A percentile compares a stretch with the other conserved stretches of the same genome.
Conservation (phyloP, 352 stramenopile genomes). For the Pythium grandisporangium region DNA sequence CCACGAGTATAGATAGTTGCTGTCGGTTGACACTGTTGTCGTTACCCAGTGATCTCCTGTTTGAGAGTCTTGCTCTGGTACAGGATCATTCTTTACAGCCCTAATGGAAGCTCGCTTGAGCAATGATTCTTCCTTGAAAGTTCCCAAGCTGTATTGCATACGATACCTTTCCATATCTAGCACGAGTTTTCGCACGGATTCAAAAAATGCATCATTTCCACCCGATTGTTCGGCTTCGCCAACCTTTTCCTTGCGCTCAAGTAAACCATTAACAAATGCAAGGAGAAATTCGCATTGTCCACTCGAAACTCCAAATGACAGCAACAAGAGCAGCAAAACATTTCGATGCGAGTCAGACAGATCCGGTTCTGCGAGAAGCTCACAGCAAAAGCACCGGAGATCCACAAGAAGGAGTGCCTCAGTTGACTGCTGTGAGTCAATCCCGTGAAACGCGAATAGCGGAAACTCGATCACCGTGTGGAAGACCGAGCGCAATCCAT, state of each 20-base stretch:
- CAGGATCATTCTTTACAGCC: slow-evolving; percentile 13
- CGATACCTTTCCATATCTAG: slow-evolving; percentile 47
- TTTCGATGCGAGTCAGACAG: slow-evolving; percentile 15
- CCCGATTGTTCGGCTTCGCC: no score
- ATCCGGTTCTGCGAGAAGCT: slow-evolving; percentile 16
- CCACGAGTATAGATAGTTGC: slow-evolving; percentile 64
- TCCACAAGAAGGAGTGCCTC: slow-evolving; percentile 36
- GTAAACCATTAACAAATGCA: slow-evolving; percentile 40
- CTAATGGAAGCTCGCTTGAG: slow-evolving; percentile 44
- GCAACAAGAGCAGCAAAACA: slow-evolving; percentile 30
- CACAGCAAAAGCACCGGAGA: slow-evolving; percentile 33
- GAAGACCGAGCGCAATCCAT: slow-evolving; percentile 32
- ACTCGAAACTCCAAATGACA: slow-evolving; percentile 48
- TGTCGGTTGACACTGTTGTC: slow-evolving; percentile 40
- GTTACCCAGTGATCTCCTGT: no score
- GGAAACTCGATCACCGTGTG: slow-evolving; percentile 49
- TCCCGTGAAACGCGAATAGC: slow-evolving; percentile 33
- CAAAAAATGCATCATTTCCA: no score
- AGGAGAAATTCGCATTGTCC: slow-evolving; percentile 39
- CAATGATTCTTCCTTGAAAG: slow-evolving; percentile 26
- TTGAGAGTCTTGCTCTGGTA: no score
- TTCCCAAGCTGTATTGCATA: slow-evolving; percentile 41
- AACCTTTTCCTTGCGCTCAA: no score
- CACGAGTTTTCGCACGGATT: no score
- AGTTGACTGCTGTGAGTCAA: slow-evolving; percentile 6